Evolutionary conservation across 331 rosid genomes (phyloP).

Genomic region (Pyracantha coccinea): DNA sequence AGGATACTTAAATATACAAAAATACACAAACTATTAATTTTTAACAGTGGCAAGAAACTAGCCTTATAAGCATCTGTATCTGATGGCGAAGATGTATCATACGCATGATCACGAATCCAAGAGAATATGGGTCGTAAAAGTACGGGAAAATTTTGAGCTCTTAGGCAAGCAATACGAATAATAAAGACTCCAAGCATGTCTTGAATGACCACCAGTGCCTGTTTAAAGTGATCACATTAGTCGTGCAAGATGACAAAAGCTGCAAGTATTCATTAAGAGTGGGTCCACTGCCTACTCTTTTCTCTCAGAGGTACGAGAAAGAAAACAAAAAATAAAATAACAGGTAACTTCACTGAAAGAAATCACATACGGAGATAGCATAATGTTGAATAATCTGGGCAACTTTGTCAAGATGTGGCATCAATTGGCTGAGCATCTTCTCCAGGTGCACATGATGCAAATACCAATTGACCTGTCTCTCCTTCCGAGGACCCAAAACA

Average conservation of each 20-base stretch:
- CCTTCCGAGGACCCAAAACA: slow-evolving; percentile 73
- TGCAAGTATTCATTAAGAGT: background rate
- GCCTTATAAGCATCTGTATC: slow-evolving; percentile 78
- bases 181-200: slow-evolving; percentile 84
- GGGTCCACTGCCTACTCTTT: background rate
- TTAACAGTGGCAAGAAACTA: slow-evolving; percentile 8
- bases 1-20: background rate
- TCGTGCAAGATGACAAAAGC: background rate
- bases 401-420: slow-evolving; percentile 68
- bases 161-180: slow-evolving; percentile 60
- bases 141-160: slow-evolving; percentile 45
- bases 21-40: slow-evolving; percentile 5
- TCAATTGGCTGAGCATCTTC: slow-evolving; percentile 72
- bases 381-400: slow-evolving; percentile 82
- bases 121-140: slow-evolving; percentile 64
- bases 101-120: slow-evolving; percentile 42
- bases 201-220: slow-evolving; percentile 84
- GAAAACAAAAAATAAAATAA: background rate
- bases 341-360: slow-evolving; percentile 7
- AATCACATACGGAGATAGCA: slow-evolving; percentile 80
- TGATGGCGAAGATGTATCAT: slow-evolving; percentile 43
- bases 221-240: slow-evolving; percentile 21
- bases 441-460: slow-evolving; percentile 62
- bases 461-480: slow-evolving; percentile 82
- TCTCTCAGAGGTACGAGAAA: background rate